phyloP scores from a whole-genome alignment of 768 basidiomycete genomes.

The Mycena indigotica region DNA sequence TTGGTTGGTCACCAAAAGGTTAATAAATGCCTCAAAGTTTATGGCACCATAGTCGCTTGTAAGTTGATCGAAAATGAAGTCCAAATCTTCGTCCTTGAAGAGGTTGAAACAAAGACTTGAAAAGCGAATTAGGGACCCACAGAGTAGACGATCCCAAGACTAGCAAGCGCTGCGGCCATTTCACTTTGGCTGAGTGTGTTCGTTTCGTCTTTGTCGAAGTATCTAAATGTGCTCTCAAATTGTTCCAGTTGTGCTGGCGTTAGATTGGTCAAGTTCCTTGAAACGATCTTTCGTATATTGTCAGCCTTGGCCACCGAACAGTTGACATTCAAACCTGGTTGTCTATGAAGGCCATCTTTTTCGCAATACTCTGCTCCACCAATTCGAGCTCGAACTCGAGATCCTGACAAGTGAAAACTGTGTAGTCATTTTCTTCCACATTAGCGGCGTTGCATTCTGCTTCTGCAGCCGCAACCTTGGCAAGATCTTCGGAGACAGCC shows the following conservation, averaged over 20 bases:
- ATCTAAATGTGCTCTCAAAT: constrained; percentile 95
- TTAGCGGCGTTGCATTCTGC: constrained; percentile 82
- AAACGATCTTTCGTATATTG: constrained; percentile 69
- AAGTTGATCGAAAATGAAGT: constrained; percentile 79
- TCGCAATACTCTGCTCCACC: constrained; percentile 75
- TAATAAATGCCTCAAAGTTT: constrained; percentile 92
- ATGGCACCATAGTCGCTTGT: constrained; percentile 83
- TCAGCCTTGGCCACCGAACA: constrained; percentile 3
- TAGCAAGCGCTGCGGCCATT: constrained; percentile 92
- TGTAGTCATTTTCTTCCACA: constrained; percentile 96
- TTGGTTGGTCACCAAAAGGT: constrained; percentile 77
- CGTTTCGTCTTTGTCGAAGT: constrained; percentile 92
- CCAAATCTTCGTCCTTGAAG: constrained; percentile 80
- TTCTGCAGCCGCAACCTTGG: constrained; percentile 63
- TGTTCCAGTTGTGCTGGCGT: constrained; percentile 96
- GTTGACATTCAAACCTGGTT: constrained; percentile 69
- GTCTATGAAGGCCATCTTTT: constrained; percentile 95
- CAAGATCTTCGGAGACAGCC: constrained; percentile 58
- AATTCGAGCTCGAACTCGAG: constrained; percentile 87
- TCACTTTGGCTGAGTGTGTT: constrained; percentile 85
- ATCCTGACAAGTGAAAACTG: constrained; percentile 86
- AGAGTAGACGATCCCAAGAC: constrained; percentile 90
- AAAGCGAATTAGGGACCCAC: constrained; percentile 38
- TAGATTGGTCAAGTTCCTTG: constrained; percentile 89
- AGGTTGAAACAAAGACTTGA: not conserved